A percentile compares a stretch with the other conserved stretches of the same genome.
These are phyloP conservation scores for Apophysomyces variabilis DNA, from an alignment of 371 early-diverging fungal species.

Conservation along the genomic window DNA sequence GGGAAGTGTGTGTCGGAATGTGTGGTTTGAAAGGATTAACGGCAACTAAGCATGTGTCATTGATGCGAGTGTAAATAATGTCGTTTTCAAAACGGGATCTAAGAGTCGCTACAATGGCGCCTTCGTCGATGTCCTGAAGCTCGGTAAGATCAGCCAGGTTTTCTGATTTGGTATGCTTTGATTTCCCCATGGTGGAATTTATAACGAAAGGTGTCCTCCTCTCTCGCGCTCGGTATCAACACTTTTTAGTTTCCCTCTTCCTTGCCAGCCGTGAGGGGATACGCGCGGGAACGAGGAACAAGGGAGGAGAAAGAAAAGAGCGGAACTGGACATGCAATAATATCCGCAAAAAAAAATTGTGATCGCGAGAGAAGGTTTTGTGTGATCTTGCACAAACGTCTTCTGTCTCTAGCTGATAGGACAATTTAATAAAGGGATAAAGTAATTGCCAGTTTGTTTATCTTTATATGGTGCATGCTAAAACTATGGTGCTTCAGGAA, in stretches of 20 bases:
- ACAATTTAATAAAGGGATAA: slow-evolving; percentile 10
- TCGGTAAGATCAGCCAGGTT: slow-evolving; percentile 32
- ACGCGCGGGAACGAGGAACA: slow-evolving; percentile 4
- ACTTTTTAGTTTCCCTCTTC: neutral
- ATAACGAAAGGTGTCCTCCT: neutral
- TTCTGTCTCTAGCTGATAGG: neutral
- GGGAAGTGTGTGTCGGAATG: slow-evolving; percentile 35
- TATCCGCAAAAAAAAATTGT: slow-evolving; percentile 8
- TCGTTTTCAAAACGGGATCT: slow-evolving; percentile 58
- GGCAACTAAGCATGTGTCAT: slow-evolving; percentile 53
- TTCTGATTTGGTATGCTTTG: slow-evolving; percentile 26
- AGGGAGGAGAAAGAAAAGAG: neutral
- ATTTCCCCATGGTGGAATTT: slow-evolving; percentile 20
- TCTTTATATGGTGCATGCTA: slow-evolving; percentile 1
- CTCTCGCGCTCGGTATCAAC: neutral
- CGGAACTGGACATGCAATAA: slow-evolving; percentile 7
- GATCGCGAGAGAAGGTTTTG: neutral
- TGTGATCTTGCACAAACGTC: slow-evolving; percentile 9
- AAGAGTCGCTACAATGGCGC: slow-evolving; percentile 54
- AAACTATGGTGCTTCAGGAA: no score
- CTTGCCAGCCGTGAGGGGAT: neutral
- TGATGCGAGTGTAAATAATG: slow-evolving; percentile 66
- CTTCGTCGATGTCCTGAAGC: slow-evolving; percentile 33
- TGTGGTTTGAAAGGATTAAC: slow-evolving; percentile 53
- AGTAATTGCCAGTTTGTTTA: neutral